phyloP scores from a whole-genome alignment of 345 rosid species.

The Salix exigua region DNA sequence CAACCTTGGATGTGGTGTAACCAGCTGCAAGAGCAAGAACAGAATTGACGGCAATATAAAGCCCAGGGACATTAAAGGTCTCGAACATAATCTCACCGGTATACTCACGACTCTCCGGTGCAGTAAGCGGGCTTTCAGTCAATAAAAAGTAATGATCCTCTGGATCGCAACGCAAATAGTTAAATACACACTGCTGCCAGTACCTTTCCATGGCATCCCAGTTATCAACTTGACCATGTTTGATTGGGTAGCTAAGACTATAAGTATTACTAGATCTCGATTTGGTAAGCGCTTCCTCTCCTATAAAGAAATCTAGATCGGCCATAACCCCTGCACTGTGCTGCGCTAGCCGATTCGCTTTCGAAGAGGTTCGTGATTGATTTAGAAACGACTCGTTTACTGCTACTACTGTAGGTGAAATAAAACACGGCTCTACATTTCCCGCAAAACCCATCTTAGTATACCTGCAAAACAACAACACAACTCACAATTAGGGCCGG shows the following conservation, averaged over 20 bases:
- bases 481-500: background rate
- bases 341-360: slow-evolving; percentile 74
- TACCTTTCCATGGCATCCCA: slow-evolving; percentile 99
- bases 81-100: slow-evolving; percentile 96
- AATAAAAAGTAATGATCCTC: slow-evolving; percentile 96
- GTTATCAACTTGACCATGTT: slow-evolving; percentile 84
- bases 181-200: slow-evolving; percentile 95
- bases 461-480: slow-evolving; percentile 48
- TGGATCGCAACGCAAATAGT: slow-evolving; percentile 88
- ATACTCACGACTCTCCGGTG: slow-evolving; percentile 91
- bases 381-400: slow-evolving; percentile 79
- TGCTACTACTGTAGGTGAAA: slow-evolving; percentile 84
- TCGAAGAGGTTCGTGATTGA: slow-evolving; percentile 61
- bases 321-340: slow-evolving; percentile 96
- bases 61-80: slow-evolving; percentile 92
- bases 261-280: slow-evolving; percentile 74
- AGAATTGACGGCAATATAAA: slow-evolving; percentile 94
- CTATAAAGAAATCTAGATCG: slow-evolving; percentile 86
- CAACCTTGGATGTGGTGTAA: slow-evolving; percentile 89
- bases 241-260: slow-evolving; percentile 76
- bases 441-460: slow-evolving; percentile 96
- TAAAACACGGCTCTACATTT: slow-evolving; percentile 96
- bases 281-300: slow-evolving; percentile 75
- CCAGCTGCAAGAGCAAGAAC: slow-evolving; percentile 99
- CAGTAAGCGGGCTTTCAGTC: slow-evolving; percentile 95